A percentile compares a stretch with the other conserved stretches of the same genome.
Conservation (phyloP, 495 filamentous ascomycete species). For the Daldinia grandis region DNA sequence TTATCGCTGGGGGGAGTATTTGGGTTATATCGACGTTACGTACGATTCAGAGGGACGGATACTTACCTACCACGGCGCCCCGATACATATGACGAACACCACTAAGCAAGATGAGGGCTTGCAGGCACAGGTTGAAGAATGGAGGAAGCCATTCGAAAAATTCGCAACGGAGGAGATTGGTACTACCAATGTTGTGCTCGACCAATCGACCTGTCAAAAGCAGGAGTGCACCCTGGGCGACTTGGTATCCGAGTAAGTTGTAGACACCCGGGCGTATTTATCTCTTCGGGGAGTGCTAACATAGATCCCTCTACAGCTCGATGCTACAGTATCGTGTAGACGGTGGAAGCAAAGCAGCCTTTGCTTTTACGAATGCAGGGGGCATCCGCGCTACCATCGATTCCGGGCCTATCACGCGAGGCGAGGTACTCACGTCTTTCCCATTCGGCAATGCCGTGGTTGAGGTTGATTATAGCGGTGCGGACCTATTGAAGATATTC, state of each 20-base stretch:
- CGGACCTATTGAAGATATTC: slow-evolving; percentile 58
- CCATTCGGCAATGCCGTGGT: slow-evolving; percentile 67
- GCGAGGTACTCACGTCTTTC: slow-evolving; percentile 64
- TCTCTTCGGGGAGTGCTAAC: no score
- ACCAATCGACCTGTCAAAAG: slow-evolving; percentile 60
- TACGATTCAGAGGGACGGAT: slow-evolving; percentile 62
- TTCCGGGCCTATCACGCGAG: slow-evolving; percentile 59
- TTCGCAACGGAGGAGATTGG: slow-evolving; percentile 60
- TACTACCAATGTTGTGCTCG: slow-evolving; percentile 54
- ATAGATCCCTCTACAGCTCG: slow-evolving; percentile 47
- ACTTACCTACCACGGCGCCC: slow-evolving; percentile 62
- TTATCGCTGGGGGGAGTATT: slow-evolving; percentile 68
- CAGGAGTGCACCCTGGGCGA: slow-evolving; percentile 63
- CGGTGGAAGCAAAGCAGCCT: slow-evolving; percentile 45
- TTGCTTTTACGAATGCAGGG: slow-evolving; percentile 64
- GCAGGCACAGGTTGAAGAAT: slow-evolving; percentile 60
- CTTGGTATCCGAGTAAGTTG: slow-evolving; percentile 56
- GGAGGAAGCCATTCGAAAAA: slow-evolving; percentile 62
- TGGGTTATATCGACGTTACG: slow-evolving; percentile 66
- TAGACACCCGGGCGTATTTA: neutral
- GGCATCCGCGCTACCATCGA: slow-evolving; percentile 66
- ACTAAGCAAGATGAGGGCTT: slow-evolving; percentile 60
- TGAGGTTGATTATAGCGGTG: slow-evolving; percentile 54
- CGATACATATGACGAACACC: slow-evolving; percentile 63
- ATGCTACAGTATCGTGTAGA: slow-evolving; percentile 62